Percentiles rank a stretch among this genome's conserved stretches.
phyloP scores from a whole-genome alignment of 2,329 filamentous ascomycete species.

The Paracamarosporium sp. region DNA sequence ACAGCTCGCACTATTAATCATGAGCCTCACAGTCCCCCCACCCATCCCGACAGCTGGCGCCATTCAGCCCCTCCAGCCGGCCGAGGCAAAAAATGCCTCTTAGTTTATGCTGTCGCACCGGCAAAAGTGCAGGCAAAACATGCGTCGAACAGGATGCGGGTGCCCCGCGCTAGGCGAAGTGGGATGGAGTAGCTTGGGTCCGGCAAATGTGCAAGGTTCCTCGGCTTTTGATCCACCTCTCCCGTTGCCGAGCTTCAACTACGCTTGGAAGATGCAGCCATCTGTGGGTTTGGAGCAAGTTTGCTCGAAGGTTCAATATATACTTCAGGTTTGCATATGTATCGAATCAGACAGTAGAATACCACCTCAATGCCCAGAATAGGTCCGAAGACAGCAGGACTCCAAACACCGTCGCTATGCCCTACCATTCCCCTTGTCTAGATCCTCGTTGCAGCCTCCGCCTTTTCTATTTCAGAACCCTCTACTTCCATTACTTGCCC shows the following conservation, averaged over 20 bases:
- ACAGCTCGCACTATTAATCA: background rate
- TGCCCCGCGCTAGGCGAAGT: conserved; percentile 26
- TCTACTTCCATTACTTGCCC: conserved; percentile 19
- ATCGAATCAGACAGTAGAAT: background rate
- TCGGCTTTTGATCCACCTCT: background rate
- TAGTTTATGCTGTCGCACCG: conserved; percentile 6
- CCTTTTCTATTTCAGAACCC: conserved; percentile 18
- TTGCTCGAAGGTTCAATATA: background rate
- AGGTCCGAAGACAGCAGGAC: conserved; percentile 3
- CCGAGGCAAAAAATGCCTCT: conserved; percentile 9
- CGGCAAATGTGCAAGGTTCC: conserved; percentile 15
- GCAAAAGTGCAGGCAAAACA: conserved; percentile 21
- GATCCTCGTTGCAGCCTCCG: conserved; percentile 15
- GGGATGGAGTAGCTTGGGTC: conserved; percentile 16
- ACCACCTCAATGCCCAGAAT: background rate
- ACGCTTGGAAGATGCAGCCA: background rate
- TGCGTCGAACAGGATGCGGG: background rate
- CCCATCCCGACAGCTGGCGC: background rate
- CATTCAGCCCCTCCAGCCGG: background rate
- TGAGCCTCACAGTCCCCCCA: background rate
- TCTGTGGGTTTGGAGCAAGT: background rate
- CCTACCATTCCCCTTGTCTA: conserved; percentile 1
- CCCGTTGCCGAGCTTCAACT: background rate
- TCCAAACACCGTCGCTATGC: conserved; percentile 8
- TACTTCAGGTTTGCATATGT: background rate